These are phyloP conservation scores for Cubamyces lactineus DNA, from an alignment of 768 basidiomycete genomes.

Conservation along the genomic window DNA sequence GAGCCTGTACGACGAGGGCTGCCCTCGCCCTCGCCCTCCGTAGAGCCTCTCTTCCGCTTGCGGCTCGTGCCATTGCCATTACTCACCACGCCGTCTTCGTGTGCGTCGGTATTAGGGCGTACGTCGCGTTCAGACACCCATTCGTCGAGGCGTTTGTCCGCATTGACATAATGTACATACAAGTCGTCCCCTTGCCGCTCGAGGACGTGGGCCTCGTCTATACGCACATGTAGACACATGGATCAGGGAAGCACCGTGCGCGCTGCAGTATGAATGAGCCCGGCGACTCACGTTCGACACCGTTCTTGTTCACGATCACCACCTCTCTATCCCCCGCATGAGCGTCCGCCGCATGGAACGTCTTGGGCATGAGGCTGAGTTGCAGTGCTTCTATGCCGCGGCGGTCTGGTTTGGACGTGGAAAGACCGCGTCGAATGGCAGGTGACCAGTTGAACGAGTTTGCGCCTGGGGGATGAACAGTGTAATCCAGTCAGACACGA, in stretches of 20 bases:
- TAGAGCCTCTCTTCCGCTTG: constrained; percentile 33
- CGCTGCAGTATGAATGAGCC: constrained; percentile 1
- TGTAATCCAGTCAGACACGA: neutral
- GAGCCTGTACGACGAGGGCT: constrained; percentile 16
- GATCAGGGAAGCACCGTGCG: neutral
- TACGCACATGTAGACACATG: neutral
- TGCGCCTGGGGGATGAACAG: neutral
- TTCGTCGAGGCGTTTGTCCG: constrained; percentile 75
- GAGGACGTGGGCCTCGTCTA: constrained; percentile 56
- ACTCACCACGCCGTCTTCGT: constrained; percentile 29
- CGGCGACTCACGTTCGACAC: constrained; percentile 23
- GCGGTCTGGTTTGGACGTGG: neutral
- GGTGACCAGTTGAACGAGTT: constrained; percentile 1
- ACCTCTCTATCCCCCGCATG: constrained; percentile 19
- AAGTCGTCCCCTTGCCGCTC: constrained; percentile 53
- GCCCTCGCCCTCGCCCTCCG: constrained; percentile 2
- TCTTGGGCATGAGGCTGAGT: constrained; percentile 24
- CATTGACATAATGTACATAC: constrained; percentile 73
- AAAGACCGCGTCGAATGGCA: neutral
- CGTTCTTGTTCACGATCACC: constrained; percentile 28
- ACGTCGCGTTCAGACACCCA: constrained; percentile 60
- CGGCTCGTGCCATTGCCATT: constrained; percentile 28
- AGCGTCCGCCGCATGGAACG: constrained; percentile 13
- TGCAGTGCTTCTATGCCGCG: constrained; percentile 10
- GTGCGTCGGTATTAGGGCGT: constrained; percentile 33